phyloP scores from a whole-genome alignment of 306 rosid genomes.

The Rosa persica region DNA sequence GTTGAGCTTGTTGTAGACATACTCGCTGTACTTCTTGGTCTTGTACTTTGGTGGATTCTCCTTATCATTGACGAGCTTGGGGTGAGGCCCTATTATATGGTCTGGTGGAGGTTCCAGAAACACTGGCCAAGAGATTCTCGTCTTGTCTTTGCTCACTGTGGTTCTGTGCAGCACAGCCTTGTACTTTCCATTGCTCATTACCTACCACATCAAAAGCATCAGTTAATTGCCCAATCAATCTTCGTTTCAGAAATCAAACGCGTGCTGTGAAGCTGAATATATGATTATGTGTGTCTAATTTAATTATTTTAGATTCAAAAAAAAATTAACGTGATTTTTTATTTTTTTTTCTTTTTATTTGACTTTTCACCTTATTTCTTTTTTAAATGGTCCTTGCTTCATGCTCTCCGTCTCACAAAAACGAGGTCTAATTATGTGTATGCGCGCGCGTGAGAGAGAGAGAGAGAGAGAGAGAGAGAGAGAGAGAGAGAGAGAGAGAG shows the following conservation, averaged over 20 bases:
- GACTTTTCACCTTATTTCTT: too few species aligned
- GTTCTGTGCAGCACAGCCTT: slow-evolving; percentile 64
- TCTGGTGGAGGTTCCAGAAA: slow-evolving; percentile 64
- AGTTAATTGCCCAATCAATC: background rate
- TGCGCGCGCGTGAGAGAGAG: too few species aligned
- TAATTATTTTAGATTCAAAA: too few species aligned
- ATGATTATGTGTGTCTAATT: too few species aligned
- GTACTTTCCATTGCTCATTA: slow-evolving; percentile 72
- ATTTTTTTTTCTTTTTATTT: too few species aligned
- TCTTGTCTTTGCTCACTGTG: slow-evolving; percentile 47
- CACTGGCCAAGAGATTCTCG: slow-evolving; percentile 80
- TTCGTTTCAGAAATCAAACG: too few species aligned
- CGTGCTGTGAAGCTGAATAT: too few species aligned
- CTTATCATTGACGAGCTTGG: slow-evolving; percentile 34
- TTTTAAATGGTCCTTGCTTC: too few species aligned
- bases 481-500: too few species aligned
- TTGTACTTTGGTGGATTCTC: slow-evolving; percentile 65
- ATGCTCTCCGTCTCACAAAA: too few species aligned
- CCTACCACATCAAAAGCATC: slow-evolving; percentile 27
- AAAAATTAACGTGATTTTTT: too few species aligned
- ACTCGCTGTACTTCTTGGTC: slow-evolving; percentile 56
- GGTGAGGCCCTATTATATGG: slow-evolving; percentile 53
- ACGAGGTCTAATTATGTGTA: too few species aligned
- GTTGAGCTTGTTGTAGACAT: slow-evolving; percentile 60
- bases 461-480: background rate